phyloP scores from a whole-genome alignment of 345 rosid genomes.

The Eucalyptus rudis region DNA sequence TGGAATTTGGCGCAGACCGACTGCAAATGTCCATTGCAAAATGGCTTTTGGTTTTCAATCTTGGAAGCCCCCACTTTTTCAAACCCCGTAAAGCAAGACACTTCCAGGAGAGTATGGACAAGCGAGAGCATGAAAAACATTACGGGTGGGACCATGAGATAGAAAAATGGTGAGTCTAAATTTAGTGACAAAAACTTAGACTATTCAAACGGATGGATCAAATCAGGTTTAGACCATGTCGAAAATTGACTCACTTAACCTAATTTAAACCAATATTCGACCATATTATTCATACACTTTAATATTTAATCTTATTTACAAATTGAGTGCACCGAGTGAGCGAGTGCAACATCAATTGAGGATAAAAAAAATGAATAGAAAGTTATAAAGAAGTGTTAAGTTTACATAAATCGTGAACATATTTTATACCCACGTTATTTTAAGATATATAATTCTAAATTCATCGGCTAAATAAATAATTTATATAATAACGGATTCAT shows the following conservation, averaged over 20 bases:
- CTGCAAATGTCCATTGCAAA: neutral
- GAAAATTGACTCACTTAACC: too few relatives aligned
- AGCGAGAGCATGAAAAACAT: neutral
- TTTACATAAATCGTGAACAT: too few relatives aligned
- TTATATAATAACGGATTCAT: too few relatives aligned
- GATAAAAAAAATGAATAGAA: rapidly evolving
- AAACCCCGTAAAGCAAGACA: neutral
- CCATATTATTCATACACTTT: too few relatives aligned
- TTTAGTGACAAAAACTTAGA: neutral
- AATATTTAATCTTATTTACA: too few relatives aligned
- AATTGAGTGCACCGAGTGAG: rapidly evolving
- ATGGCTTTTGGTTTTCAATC: neutral
- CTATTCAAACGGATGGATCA: neutral
- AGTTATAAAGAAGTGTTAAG: rapidly evolving
- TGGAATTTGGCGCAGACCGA: neutral
- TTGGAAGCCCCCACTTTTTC: neutral
- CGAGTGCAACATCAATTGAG: rapidly evolving
- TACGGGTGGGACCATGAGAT: neutral
- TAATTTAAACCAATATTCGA: rapidly evolving
- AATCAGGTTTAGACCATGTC: rapidly evolving
- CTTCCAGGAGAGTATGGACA: neutral
- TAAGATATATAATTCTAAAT: too few relatives aligned
- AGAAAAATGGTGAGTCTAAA: neutral
- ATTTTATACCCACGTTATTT: too few relatives aligned
- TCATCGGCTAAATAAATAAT: too few relatives aligned